These are phyloP conservation scores for Penicillium sp. DNA, from an alignment of 2,329 filamentous ascomycete genomes.

Conservation along the genomic window DNA sequence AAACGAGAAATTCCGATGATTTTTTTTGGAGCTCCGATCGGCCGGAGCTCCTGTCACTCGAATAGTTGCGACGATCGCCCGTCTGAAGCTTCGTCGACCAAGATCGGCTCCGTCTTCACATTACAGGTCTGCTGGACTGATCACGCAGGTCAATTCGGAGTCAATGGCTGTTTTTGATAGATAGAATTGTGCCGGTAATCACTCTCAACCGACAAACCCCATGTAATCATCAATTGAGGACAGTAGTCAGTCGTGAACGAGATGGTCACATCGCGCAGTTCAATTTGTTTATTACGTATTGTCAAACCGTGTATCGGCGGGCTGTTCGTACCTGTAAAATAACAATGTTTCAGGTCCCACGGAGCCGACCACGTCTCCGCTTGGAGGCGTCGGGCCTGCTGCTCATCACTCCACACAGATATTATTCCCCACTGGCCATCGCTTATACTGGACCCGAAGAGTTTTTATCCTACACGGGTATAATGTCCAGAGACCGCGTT, in stretches of 20 bases:
- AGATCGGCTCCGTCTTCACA: neutral
- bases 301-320: neutral
- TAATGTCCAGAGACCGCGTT: neutral
- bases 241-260: neutral
- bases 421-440: neutral
- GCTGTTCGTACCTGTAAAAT: neutral
- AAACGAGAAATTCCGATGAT: neutral
- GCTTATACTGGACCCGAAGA: neutral
- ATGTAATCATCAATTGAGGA: neutral
- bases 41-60: slow-evolving; percentile 5
- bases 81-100: slow-evolving; percentile 6
- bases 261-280: slow-evolving; percentile 11
- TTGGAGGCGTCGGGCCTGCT: neutral
- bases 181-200: neutral
- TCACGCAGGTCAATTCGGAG: neutral
- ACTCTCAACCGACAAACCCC: neutral
- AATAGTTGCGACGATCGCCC: slow-evolving; percentile 6
- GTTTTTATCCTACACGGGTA: neutral
- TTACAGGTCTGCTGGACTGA: neutral
- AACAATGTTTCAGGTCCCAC: neutral
- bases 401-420: neutral
- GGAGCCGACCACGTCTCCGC: neutral
- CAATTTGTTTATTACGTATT: neutral
- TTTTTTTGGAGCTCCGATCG: slow-evolving; percentile 5
- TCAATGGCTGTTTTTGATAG: neutral